phyloP scores from a whole-genome alignment of 202 grass and related monocot genomes.

The Panicum virgatum region DNA sequence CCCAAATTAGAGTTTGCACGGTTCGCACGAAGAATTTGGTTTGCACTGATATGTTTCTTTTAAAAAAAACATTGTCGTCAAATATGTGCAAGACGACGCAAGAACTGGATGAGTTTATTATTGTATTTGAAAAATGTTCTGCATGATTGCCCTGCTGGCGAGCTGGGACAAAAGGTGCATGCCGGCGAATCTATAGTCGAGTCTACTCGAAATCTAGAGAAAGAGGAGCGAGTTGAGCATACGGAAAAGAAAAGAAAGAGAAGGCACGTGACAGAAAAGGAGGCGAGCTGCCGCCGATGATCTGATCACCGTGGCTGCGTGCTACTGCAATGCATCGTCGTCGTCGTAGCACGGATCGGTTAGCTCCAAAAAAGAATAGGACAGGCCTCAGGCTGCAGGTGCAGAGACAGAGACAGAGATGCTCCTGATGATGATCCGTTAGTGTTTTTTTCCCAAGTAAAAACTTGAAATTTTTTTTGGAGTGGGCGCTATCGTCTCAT shows the following conservation, averaged over 20 bases:
- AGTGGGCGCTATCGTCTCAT: neutral
- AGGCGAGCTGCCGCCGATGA: neutral
- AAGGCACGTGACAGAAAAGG: conserved; percentile 11
- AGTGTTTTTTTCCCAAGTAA: neutral
- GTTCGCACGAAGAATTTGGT: too few species aligned
- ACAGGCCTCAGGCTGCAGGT: neutral
- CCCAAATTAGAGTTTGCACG: too few species aligned
- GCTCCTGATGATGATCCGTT: neutral
- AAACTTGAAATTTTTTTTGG: too few species aligned
- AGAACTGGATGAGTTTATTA: too few species aligned
- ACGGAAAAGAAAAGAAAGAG: neutral
- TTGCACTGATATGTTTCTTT: too few species aligned
- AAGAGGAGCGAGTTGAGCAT: neutral
- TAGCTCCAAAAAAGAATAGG: conserved; percentile 18
- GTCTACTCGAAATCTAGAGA: conserved; percentile 3
- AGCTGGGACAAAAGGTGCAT: neutral
- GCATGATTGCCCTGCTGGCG: neutral
- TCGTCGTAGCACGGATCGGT: conserved; percentile 13
- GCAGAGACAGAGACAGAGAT: neutral
- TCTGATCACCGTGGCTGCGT: neutral
- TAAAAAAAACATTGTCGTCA: too few species aligned
- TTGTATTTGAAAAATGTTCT: neutral
- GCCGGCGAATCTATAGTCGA: neutral
- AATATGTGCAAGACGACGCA: too few species aligned
- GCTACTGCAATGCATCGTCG: conserved; percentile 1